phyloP scores from a whole-genome alignment of 148 eudicot genomes.

The Fagopyrum tataricum region DNA sequence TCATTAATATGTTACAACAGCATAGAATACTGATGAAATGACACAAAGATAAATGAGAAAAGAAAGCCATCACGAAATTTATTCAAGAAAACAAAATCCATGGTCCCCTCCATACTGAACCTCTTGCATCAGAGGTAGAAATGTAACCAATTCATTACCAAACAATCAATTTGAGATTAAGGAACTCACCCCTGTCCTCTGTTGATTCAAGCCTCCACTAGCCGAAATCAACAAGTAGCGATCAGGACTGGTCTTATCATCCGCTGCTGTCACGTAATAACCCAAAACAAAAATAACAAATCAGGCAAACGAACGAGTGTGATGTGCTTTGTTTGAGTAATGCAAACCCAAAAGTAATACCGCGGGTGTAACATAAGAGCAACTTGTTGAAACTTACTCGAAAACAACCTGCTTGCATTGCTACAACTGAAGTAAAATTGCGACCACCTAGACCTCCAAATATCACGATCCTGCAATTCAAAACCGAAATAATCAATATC shows the following conservation, averaged over 20 bases:
- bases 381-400: slow-evolving; percentile 24
- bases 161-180: background rate
- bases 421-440: slow-evolving; percentile 59
- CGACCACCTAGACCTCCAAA: slow-evolving; percentile 61
- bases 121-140: background rate
- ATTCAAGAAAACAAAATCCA: background rate
- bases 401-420: slow-evolving; percentile 40
- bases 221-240: slow-evolving; percentile 70
- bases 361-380: background rate
- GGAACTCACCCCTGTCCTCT: slow-evolving; percentile 81
- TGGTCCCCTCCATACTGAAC: background rate
- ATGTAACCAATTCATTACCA: background rate
- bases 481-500: background rate
- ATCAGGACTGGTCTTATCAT: slow-evolving; percentile 44
- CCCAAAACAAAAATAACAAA: background rate
- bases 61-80: background rate
- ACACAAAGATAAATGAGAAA: background rate
- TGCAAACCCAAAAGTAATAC: background rate
- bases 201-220: slow-evolving; percentile 92
- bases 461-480: slow-evolving; percentile 31
- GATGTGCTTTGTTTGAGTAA: background rate
- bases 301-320: background rate
- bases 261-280: slow-evolving; percentile 36
- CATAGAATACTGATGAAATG: background rate
- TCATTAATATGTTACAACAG: background rate